These are phyloP conservation scores for Podospora conica DNA, from an alignment of 495 filamentous ascomycete species.

Conservation along the genomic window DNA sequence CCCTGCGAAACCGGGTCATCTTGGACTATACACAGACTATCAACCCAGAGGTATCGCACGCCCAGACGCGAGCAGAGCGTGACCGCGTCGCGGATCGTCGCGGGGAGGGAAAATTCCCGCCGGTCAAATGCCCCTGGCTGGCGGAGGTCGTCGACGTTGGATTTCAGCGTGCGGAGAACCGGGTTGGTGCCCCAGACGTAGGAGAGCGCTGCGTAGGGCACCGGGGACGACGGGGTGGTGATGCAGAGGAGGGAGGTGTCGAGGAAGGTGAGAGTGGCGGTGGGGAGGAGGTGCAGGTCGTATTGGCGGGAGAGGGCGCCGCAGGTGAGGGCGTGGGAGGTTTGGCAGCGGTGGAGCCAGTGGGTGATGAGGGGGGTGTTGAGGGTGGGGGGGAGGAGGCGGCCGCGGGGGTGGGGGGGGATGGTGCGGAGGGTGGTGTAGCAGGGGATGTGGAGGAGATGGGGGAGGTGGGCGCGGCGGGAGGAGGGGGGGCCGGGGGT, in stretches of 20 bases:
- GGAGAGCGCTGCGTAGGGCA: constrained; percentile 11
- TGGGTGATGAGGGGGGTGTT: background rate
- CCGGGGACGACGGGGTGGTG: background rate
- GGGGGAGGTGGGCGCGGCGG: background rate
- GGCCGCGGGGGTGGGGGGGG: background rate
- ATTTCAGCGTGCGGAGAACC: background rate
- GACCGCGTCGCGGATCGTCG: constrained; percentile 24
- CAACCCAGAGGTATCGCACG: constrained; percentile 35
- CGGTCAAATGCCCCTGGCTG: background rate
- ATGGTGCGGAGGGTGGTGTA: background rate
- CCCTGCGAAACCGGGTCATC: constrained; percentile 13
- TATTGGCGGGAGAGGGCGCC: background rate
- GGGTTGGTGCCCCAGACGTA: constrained; percentile 9
- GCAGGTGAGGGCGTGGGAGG: background rate
- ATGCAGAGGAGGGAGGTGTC: constrained; percentile 6
- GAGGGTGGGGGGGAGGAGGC: background rate
- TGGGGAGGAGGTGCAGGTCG: background rate
- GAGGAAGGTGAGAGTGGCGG: background rate
- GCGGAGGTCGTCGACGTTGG: background rate
- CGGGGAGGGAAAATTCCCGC: constrained; percentile 3
- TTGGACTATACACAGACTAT: constrained; percentile 33
- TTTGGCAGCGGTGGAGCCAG: background rate
- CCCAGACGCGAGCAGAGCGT: constrained; percentile 18
- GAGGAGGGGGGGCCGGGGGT: background rate
- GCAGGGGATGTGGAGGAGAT: background rate